phyloP scores from a whole-genome alignment of 257 asterid species.

The Gardenia jasminoides region DNA sequence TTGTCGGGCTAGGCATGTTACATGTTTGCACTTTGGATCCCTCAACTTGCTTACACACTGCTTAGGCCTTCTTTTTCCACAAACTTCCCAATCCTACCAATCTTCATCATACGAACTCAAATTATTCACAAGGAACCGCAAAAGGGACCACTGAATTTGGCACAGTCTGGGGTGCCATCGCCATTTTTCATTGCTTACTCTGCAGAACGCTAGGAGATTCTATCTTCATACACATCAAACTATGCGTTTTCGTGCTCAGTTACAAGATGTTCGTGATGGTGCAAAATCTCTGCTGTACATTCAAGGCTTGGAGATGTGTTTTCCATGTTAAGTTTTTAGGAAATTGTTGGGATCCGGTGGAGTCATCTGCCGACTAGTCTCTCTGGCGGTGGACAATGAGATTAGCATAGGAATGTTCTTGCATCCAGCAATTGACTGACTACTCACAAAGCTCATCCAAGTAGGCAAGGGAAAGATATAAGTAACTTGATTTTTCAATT shows the following conservation, averaged over 20 bases:
- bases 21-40: conserved; percentile 39
- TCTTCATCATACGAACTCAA: neutral
- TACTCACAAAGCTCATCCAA: neutral
- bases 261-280: neutral
- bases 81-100: conserved; percentile 25
- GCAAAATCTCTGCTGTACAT: neutral
- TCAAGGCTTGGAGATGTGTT: neutral
- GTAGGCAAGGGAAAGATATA: neutral
- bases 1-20: conserved; percentile 24
- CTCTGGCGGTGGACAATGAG: neutral
- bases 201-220: neutral
- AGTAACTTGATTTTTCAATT: neutral
- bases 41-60: conserved; percentile 12
- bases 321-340: neutral
- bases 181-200: conserved; percentile 18
- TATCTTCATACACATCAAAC: conserved; percentile 9
- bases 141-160: conserved; percentile 35
- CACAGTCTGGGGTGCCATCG: conserved; percentile 15
- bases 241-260: neutral
- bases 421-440: neutral
- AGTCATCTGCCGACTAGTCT: neutral
- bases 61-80: conserved; percentile 39
- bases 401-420: neutral
- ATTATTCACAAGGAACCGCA: neutral
- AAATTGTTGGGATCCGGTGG: neutral